phyloP scores from a whole-genome alignment of 805 yeast species.

The Torulaspora quercuum region DNA sequence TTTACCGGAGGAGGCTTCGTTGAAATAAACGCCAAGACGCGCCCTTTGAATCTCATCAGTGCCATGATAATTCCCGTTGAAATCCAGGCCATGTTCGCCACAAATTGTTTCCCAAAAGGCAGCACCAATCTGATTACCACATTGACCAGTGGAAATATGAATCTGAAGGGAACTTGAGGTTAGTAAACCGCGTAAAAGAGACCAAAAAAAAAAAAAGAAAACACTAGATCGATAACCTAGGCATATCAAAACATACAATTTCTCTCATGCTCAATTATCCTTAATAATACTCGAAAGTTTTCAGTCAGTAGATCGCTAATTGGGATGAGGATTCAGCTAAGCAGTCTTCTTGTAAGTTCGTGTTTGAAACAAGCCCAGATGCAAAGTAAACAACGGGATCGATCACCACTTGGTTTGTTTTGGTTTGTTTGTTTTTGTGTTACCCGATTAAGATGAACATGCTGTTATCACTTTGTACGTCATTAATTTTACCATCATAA shows the following conservation, averaged over 20 bases:
- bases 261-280: slow-evolving; percentile 17
- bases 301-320: too few species aligned
- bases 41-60: slow-evolving; percentile 49
- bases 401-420: not conserved
- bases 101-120: slow-evolving; percentile 92
- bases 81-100: slow-evolving; percentile 80
- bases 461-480: not conserved
- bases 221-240: too few species aligned
- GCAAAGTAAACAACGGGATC: slow-evolving; percentile 9
- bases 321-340: too few species aligned
- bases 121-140: slow-evolving; percentile 98
- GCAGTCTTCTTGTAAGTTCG: too few species aligned
- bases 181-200: slow-evolving; percentile 14
- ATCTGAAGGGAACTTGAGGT: slow-evolving; percentile 38
- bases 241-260: slow-evolving; percentile 15
- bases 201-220: slow-evolving; percentile 4
- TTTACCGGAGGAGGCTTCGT: slow-evolving; percentile 81
- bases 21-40: slow-evolving; percentile 78
- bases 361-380: too few species aligned
- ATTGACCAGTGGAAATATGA: slow-evolving; percentile 95
- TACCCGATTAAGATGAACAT: slow-evolving; percentile 11
- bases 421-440: slow-evolving; percentile 17
- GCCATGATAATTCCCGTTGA: slow-evolving; percentile 69
- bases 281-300: too few species aligned
- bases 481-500: too few species aligned